Base-by-base conservation (phyloP, 2,329 filamentous ascomycete genomes). In the Calcarisporium arbuscula region DNA sequence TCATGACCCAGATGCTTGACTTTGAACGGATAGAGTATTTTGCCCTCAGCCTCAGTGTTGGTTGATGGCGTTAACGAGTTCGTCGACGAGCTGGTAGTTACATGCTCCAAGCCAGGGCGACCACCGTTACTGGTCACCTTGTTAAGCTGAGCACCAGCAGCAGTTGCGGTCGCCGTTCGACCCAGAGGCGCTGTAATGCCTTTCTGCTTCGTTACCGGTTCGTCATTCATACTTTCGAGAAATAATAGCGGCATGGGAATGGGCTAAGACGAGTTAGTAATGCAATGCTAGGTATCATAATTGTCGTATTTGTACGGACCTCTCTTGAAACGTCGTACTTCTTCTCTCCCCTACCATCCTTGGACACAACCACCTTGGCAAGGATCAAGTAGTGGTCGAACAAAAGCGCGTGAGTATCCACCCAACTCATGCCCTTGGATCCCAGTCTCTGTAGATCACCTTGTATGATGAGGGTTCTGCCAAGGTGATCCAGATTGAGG, bases 341-440 rank as follows among this genome's bases (percentile, higher is more conserved):
- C 61, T 83, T 92, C 35, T 82, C 73, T n/a, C 74, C 75, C 30
- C 75, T 77, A 28, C 78, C 72, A 28, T 80, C 76, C 50, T 88
- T 87, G 29, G 79, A 68, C 9, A 73, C 68, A 4, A 80, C 70
- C 7, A 86, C 72, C 65, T 98, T 98, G 25, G 92, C 85, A 28
- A 98, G 65, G 21, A 98, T 89, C 23, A 98, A 72, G 57, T 95
- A 98, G 60, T 98, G 89, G 51, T 98, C 94, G 53, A 98, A 96
- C 1, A 98, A 72, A 29, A 98, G 74, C 3, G 86, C 88, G 55
- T 95, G 88, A 1, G 86, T 94, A 51, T 98, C 92, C 7, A 96
- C 80, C 82, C 90, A 95, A 43, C 82, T 82, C 54, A 96, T 92
- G 37, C 88, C 80, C 56, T 85, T 94, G 28, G 82, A 85, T 36